Conservation (phyloP, 2,329 filamentous ascomycete genomes). For the Alternaria panax region DNA sequence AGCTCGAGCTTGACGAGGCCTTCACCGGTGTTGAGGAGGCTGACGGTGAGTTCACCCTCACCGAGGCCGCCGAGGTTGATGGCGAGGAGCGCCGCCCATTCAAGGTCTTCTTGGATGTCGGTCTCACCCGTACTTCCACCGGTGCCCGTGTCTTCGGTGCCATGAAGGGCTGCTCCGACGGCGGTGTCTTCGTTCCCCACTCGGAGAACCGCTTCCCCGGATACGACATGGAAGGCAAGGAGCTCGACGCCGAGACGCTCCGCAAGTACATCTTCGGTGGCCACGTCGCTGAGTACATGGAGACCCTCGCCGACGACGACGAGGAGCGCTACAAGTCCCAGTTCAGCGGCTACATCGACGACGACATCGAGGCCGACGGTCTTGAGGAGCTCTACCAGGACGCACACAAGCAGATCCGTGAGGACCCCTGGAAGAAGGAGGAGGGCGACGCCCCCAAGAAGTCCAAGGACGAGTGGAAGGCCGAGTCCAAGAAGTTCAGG, state of each 20-base stretch:
- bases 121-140: constrained; percentile 95
- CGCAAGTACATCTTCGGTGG: constrained; percentile 99
- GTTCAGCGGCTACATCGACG: constrained; percentile 97
- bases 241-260: constrained; percentile 95
- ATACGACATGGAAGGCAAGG: constrained; percentile 96
- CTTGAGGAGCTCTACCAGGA: constrained; percentile 96
- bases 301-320: constrained; percentile 98
- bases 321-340: constrained; percentile 99
- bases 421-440: constrained; percentile 96
- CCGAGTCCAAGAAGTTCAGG: constrained; percentile 90
- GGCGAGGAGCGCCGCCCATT: constrained; percentile 92
- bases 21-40: constrained; percentile 97
- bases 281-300: constrained; percentile 99
- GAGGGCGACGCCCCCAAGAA: constrained; percentile 81
- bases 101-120: constrained; percentile 99
- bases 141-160: constrained; percentile 99
- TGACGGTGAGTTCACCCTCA: constrained; percentile 94
- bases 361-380: constrained; percentile 94
- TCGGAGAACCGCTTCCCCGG: constrained; percentile 99
- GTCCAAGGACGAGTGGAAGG: constrained; percentile 97
- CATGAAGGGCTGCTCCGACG: constrained; percentile 99
- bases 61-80: constrained; percentile 92
- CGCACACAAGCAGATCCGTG: constrained; percentile 95
- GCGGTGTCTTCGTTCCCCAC: constrained; percentile 96
- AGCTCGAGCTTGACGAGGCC: constrained; percentile 92